Evolutionary conservation across 768 basidiomycete genomes (phyloP), one percentile per base, ranked within the genome.

Genomic region (Lenzites betulinus): DNA sequence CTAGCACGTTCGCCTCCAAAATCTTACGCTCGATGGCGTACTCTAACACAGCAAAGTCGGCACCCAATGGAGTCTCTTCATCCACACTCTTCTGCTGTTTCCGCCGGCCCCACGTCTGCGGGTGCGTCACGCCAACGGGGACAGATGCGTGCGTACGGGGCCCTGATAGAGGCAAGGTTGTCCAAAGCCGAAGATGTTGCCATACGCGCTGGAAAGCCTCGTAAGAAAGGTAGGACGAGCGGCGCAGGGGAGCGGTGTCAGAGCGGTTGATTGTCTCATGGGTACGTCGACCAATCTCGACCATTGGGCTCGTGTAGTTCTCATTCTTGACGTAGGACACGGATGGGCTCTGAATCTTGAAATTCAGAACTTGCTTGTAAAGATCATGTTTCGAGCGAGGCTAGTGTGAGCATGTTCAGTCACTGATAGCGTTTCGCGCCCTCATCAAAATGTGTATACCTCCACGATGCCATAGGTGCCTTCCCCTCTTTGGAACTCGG

Each of bases 11-110:
- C 0, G 92, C 83, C 64, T 95, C 91, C 28, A 98, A 71, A 28
- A 98, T 78, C 53, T 87, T 90, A 38, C 88, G 85, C 61, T 94
- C 92, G 51, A 94, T 85, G 12, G 92, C 96, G 70, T 98, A 98
- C 71, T 98, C 95, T 20, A 84, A 66, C 8, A 75, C 76, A 3
- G 79, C 70, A 55, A 83, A 84, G 67, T 89, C 84, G 11, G 75
- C 75, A 13, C 82, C 87, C 26, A 83, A 64, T 4, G 82, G 82
- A 3, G 81, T 83, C 53, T 81, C 79, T 43, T 85, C 84, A 26
- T 87, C 83, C 5, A 76, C 54, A 42, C 74, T 72, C 62, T 81
- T 69, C 55, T 62, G 70, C 64, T 65, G 64, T 62, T 69, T 56
- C 33, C 67, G 47, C 44, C 68, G 51, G n/a, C 52, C 42, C 73